Evolutionary conservation across 177 flowering plant species (phyloP), one percentile per base, ranked within the genome.

Genomic region (Tripterygium wilfordii): DNA sequence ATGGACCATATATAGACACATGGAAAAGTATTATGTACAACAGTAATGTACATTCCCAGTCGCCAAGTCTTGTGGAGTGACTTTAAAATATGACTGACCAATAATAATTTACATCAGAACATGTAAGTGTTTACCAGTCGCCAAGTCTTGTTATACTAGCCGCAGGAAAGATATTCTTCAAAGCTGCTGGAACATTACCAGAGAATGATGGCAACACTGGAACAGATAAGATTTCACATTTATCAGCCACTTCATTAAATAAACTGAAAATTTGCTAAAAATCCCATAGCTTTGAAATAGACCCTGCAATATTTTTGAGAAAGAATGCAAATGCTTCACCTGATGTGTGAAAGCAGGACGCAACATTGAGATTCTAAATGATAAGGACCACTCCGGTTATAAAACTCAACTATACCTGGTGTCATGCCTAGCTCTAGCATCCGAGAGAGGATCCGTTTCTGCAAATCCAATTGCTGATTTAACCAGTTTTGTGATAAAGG

Each of bases 341-440:
- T n/a, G n/a, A n/a, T n/a, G n/a, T n/a, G n/a, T n/a, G n/a, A n/a
- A n/a, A n/a, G n/a, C 33, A 30, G 33, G 33, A 30, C 7, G 8
- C 33, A 30, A 20, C 50, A 45, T 4, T 2, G 8, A 24, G 10
- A 14, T 15, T 6, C 12, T n/a, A n/a, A 25, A 38, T 23, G 13
- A 24, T 16, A 13, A 28, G 12, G 2, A 1, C 8, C 10, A 18
- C 10, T 27, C 14, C 19, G 10, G 20, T 1, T 5, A 29, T 15
- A 14, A 39, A 41, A 37, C 13, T 29, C 30, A n/a, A 58, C 25
- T 2, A 19, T 70, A 92, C 98, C 98, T 58, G 98, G 98, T 51
- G 94, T 83, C 98, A 92, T 92, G 65, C 98, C 96, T 36, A 92
- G 72, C 67, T 82, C 90, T 51, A 76, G 33, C 95, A 92, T 92